phyloP scores from a whole-genome alignment of 805 yeast species.

The Jamesozyma hellenica region DNA sequence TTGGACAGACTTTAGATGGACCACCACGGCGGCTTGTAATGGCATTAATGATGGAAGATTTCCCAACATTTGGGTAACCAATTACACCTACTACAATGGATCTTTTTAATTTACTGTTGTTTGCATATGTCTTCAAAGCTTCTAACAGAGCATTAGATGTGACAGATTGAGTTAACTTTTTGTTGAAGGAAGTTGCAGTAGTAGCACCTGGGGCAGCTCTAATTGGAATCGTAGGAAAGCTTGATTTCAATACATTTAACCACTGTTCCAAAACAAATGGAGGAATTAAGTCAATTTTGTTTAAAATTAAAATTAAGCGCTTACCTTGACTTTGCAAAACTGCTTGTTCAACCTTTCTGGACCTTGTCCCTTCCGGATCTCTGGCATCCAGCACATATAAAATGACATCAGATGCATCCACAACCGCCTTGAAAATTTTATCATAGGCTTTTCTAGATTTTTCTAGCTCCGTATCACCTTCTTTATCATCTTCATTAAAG shows the following conservation, averaged over 20 bases:
- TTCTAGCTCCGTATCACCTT: constrained; percentile 44
- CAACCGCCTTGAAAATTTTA: constrained; percentile 85
- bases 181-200: constrained; percentile 58
- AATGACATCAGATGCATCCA: constrained; percentile 84
- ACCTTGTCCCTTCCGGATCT: constrained; percentile 92
- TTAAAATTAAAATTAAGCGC: constrained; percentile 73
- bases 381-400: constrained; percentile 94
- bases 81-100: constrained; percentile 89
- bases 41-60: constrained; percentile 88
- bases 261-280: constrained; percentile 73
- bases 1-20: constrained; percentile 74
- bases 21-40: constrained; percentile 67
- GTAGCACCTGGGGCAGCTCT: constrained; percentile 71
- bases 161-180: constrained; percentile 55
- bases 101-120: constrained; percentile 74
- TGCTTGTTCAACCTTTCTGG: constrained; percentile 83
- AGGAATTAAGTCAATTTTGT: constrained; percentile 90
- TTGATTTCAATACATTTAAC: constrained; percentile 65
- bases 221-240: constrained; percentile 88
- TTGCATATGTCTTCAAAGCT: constrained; percentile 77
- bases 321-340: constrained; percentile 68
- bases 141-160: constrained; percentile 69
- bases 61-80: constrained; percentile 96
- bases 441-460: constrained; percentile 86
- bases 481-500: constrained; percentile 35